Conservation (phyloP, 257 asterid genomes). For the Craterostigma plantagineum region DNA sequence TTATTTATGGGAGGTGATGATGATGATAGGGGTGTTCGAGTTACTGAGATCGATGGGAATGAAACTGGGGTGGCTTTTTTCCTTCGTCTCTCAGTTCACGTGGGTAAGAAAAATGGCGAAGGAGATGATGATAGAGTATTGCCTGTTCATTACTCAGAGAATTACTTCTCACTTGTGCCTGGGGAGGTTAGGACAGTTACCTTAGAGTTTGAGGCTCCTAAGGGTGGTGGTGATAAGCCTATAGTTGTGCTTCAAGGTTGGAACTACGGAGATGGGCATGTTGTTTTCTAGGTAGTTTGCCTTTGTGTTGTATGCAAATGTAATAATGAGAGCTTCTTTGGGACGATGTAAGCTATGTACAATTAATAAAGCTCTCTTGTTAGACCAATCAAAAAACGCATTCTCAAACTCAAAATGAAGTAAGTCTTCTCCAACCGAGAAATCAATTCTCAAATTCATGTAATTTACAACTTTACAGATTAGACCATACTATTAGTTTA, state of each 20-base stretch:
- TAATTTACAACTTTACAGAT: no score
- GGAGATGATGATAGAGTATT: conserved; percentile 65
- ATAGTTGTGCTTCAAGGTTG: conserved; percentile 43
- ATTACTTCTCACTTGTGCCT: conserved; percentile 86
- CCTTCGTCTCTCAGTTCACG: conserved; percentile 69
- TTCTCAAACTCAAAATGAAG: no score
- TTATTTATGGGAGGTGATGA: conserved; percentile 12
- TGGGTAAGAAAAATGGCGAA: conserved; percentile 27
- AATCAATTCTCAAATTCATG: no score
- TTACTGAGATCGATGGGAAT: conserved; percentile 32
- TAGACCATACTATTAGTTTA: no score
- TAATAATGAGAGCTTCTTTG: no score
- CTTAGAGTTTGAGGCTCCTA: conserved; percentile 58
- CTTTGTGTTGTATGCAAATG: no score
- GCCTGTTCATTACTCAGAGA: conserved; percentile 88
- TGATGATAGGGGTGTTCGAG: conserved; percentile 8
- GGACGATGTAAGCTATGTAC: no score
- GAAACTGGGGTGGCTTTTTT: conserved; percentile 73
- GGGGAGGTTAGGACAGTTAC: conserved; percentile 58
- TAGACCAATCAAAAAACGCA: no score
- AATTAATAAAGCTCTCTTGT: no score
- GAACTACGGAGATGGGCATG: conserved; percentile 31
- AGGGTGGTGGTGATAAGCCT: conserved; percentile 30
- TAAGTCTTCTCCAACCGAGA: no score
- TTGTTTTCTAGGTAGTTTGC: conserved; percentile 19